Conservation (phyloP, 176 grass and related monocot species). For the Aegilops sharonensis region DNA sequence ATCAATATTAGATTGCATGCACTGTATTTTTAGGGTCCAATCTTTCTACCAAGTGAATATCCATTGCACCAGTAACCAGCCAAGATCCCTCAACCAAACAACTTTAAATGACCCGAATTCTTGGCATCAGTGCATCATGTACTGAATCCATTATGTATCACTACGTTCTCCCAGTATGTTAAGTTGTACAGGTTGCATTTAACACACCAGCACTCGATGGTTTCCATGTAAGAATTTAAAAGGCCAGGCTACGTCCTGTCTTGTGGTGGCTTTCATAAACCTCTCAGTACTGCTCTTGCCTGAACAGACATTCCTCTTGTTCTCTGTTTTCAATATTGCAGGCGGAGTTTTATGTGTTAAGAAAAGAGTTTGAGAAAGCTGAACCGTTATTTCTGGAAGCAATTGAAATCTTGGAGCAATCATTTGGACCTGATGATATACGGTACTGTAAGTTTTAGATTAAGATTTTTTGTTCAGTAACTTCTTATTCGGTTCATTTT, state of each 20-base stretch:
- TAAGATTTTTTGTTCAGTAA: neutral
- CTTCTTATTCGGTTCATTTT: conserved; percentile 3
- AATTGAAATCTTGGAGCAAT: conserved; percentile 83
- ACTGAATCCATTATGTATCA: conserved; percentile 20
- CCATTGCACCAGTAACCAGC: no score
- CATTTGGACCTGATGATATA: conserved; percentile 75
- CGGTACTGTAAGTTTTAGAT: conserved; percentile 41
- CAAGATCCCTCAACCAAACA: no score
- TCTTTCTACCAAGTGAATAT: no score
- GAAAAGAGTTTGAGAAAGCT: conserved; percentile 64
- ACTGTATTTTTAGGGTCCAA: no score
- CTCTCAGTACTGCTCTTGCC: neutral
- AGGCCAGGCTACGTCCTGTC: neutral
- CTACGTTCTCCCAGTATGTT: neutral
- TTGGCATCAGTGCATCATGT: neutral
- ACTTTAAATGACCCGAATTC: no score
- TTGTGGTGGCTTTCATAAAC: neutral
- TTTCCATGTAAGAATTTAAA: neutral
- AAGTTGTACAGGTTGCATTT: conserved; percentile 1
- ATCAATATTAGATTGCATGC: neutral
- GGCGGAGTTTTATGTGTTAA: conserved; percentile 88
- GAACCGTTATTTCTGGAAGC: conserved; percentile 84
- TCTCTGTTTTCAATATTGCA: conserved; percentile 38
- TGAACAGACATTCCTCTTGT: neutral
- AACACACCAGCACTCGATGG: neutral